A percentile compares a stretch with the other conserved stretches of the same genome.
These are phyloP conservation scores for Taphrina wiesneri DNA, from an alignment of 1,139 yeast genomes.

Conservation along the genomic window DNA sequence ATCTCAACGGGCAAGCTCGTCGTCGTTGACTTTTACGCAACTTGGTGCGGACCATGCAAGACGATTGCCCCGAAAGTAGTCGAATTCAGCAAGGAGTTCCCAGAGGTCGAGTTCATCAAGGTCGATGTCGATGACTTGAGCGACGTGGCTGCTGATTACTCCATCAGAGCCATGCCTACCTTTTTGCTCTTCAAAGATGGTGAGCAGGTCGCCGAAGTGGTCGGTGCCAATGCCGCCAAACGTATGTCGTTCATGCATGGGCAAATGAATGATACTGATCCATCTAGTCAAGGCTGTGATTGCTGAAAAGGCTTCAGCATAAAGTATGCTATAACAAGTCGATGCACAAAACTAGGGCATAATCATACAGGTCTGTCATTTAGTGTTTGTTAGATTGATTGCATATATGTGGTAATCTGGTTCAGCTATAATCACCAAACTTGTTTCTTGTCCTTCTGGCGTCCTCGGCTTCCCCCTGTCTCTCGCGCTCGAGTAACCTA, in stretches of 20 bases:
- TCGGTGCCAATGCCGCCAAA: conserved; percentile 86
- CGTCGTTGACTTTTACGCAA: conserved; percentile 89
- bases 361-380: neutral
- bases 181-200: conserved; percentile 76
- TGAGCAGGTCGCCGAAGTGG: conserved; percentile 62
- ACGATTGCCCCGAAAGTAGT: conserved; percentile 90
- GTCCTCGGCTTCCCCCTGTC: conserved; percentile 22
- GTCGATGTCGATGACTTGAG: conserved; percentile 80
- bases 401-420: neutral
- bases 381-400: neutral
- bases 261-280: neutral
- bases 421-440: conserved; percentile 18
- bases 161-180: conserved; percentile 88
- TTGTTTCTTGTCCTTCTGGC: conserved; percentile 18
- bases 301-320: conserved; percentile 15
- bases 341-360: too few relatives aligned
- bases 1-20: conserved; percentile 58
- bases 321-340: too few relatives aligned
- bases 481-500: conserved; percentile 23
- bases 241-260: conserved; percentile 62
- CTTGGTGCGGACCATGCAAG: conserved; percentile 98
- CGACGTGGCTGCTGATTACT: conserved; percentile 71
- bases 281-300: conserved; percentile 12
- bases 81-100: conserved; percentile 62
- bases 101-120: conserved; percentile 70